Base-by-base conservation (phyloP, 2,329 filamentous ascomycete genomes). In the Paecilomyces sp. region DNA sequence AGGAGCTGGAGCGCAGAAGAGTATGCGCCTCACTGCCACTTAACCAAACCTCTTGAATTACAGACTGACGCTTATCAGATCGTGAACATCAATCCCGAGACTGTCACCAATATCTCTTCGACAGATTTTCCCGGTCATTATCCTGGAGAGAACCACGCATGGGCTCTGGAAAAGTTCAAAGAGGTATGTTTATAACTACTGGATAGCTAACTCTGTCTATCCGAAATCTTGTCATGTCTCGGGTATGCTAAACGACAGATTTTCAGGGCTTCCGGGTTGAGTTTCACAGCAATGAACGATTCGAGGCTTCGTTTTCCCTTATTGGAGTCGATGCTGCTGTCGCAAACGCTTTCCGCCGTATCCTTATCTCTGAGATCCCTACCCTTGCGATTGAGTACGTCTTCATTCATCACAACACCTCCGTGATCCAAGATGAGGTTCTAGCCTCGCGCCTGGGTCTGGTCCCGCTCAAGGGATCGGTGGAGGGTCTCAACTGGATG, bases 391-490 rank as follows among this genome's bases (percentile, higher is more conserved):
- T 99, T 70, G 94, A 99, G 81, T 88, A 87, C 63, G 91, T 96
- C 72, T 99, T 89, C 78, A 87, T 97, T 64, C 85, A 91, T 73
- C 95, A 97, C 81, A 99, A 99, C 81, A 97, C 93, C 56, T 96
- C 91, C 4, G 92, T 99, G 36, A 94, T 99, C 70, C 93, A 97
- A 75, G 94, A 99, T 73, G 94, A 99, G 80, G 93, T 99, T 3
- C 87, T 99, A 57, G 88, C 92, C 15, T 90, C 94, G 74, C 85
- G 94, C 53, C 82, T 99, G 33, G 94, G 94, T 61, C 85, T 99
- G 54, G 89, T 99, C 58, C 94, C 95, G 18, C 88, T 99, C 67
- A 89, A 88, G 65, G 94, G 91, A 65, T 85, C 86, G 62, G 85
- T 87, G 64, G 83, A 89, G 58, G 92, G 90, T 57, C 81, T 99